Evolutionary conservation across 2,329 filamentous ascomycete genomes (phyloP).

Genomic region (Stachybotrys chlorohalonatus): DNA sequence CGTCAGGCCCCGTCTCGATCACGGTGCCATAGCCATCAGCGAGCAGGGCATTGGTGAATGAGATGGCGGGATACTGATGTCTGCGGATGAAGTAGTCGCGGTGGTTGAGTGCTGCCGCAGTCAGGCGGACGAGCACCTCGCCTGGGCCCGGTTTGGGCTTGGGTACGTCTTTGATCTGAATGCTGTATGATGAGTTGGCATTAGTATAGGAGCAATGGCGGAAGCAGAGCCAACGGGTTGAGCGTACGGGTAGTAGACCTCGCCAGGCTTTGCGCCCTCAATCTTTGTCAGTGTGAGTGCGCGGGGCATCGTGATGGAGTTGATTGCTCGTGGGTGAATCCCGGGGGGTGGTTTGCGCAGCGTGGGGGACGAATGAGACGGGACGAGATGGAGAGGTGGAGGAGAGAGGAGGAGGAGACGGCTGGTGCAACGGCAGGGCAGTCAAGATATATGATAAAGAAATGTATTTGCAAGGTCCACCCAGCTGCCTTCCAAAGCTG

Average conservation of each 20-base stretch:
- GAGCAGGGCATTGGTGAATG: conserved; percentile 69
- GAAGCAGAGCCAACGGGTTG: not conserved
- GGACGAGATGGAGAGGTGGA: too few species aligned
- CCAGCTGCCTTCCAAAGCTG: not conserved
- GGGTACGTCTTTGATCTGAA: conserved; percentile 52
- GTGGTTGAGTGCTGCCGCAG: conserved; percentile 82
- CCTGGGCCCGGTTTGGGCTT: conserved; percentile 53
- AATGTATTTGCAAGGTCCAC: too few species aligned
- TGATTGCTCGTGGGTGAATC: not conserved
- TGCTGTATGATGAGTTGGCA: conserved; percentile 24
- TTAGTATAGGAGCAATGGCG: not conserved
- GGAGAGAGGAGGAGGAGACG: too few species aligned
- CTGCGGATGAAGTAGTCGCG: conserved; percentile 92
- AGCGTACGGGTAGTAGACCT: conserved; percentile 73
- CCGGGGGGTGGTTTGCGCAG: not conserved
- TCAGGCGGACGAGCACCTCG: conserved; percentile 67
- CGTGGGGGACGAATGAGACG: not conserved
- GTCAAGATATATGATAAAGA: too few species aligned
- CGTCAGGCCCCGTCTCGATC: conserved; percentile 47
- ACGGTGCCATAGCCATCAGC: conserved; percentile 78
- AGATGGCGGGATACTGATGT: conserved; percentile 79
- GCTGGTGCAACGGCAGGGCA: too few species aligned
- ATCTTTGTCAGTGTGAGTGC: conserved; percentile 58
- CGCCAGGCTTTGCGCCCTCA: conserved; percentile 65
- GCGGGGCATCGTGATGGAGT: conserved; percentile 33